These are phyloP conservation scores for Myxozyma kluyveri DNA, from an alignment of 805 yeast species.

Conservation along the genomic window DNA sequence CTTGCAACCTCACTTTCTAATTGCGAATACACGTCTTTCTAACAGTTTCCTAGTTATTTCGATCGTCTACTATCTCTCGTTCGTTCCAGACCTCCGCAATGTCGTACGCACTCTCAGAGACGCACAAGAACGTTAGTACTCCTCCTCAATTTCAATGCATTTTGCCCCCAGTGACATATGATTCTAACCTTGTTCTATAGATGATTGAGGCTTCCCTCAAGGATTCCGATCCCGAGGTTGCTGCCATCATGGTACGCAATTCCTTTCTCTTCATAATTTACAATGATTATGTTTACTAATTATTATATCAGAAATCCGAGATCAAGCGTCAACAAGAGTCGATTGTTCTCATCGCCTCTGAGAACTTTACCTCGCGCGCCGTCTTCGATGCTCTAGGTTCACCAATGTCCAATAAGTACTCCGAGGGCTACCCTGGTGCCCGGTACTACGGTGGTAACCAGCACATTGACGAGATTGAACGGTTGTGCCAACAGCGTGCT, in stretches of 20 bases:
- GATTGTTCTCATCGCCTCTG: conserved; percentile 91
- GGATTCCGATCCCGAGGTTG: conserved; percentile 44
- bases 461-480: conserved; percentile 90
- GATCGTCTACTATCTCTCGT: too few relatives aligned
- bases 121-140: conserved; percentile 25
- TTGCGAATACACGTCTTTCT: too few relatives aligned
- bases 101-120: conserved; percentile 30
- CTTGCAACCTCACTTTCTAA: too few relatives aligned
- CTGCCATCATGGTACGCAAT: conserved; percentile 36
- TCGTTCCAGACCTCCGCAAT: conserved; percentile 8
- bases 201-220: conserved; percentile 35
- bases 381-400: conserved; percentile 96
- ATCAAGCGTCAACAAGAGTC: conserved; percentile 90
- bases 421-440: conserved; percentile 99
- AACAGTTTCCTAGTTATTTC: too few relatives aligned
- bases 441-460: conserved; percentile 99
- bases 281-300: not conserved
- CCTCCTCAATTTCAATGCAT: too few relatives aligned
- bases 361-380: conserved; percentile 93
- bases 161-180: not conserved
- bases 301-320: conserved; percentile 52
- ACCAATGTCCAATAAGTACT: conserved; percentile 97
- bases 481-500: conserved; percentile 91
- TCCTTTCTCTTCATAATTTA: not conserved
- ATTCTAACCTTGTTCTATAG: conserved; percentile 10